Evolutionary conservation across 768 basidiomycete species (phyloP).

Genomic region (Podaxis pistillaris): DNA sequence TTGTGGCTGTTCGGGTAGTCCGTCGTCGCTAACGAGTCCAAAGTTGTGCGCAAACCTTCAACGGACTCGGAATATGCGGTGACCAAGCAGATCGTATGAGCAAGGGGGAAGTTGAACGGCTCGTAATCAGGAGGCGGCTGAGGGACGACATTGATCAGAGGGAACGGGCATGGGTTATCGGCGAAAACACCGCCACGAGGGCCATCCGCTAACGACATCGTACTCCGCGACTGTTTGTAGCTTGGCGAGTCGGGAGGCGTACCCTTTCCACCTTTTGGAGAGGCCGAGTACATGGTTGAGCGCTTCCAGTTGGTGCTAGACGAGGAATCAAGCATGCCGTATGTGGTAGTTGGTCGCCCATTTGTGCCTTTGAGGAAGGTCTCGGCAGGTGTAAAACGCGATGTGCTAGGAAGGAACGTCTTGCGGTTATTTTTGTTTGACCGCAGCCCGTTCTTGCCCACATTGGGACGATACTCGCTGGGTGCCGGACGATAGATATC

Average conservation of each 20-base stretch:
- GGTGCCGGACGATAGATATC: constrained; percentile 96
- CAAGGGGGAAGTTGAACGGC: constrained; percentile 94
- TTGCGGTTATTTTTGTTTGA: constrained; percentile 52
- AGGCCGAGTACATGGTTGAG: constrained; percentile 48
- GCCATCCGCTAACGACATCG: constrained; percentile 68
- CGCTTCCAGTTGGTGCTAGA: constrained; percentile 55
- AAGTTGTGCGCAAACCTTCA: constrained; percentile 92
- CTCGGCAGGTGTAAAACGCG: constrained; percentile 76
- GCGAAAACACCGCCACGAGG: constrained; percentile 45
- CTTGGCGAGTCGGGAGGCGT: constrained; percentile 74
- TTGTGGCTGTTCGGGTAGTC: constrained; percentile 99
- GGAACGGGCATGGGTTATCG: constrained; percentile 89
- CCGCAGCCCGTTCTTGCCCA: constrained; percentile 65
- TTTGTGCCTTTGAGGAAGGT: constrained; percentile 49
- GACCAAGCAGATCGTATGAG: constrained; percentile 92
- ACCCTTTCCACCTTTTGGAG: constrained; percentile 44
- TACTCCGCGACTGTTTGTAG: constrained; percentile 76
- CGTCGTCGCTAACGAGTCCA: constrained; percentile 98
- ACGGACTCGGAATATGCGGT: constrained; percentile 98
- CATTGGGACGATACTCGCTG: constrained; percentile 86
- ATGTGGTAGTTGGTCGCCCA: constrained; percentile 59
- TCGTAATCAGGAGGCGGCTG: constrained; percentile 91
- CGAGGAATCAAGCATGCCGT: constrained; percentile 62
- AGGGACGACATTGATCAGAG: constrained; percentile 83
- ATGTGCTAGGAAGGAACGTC: constrained; percentile 64